Percentiles rank a stretch among this genome's conserved stretches.
Evolutionary conservation across 257 asterid genomes (phyloP).

Genomic region (Leonotis leonurus): DNA sequence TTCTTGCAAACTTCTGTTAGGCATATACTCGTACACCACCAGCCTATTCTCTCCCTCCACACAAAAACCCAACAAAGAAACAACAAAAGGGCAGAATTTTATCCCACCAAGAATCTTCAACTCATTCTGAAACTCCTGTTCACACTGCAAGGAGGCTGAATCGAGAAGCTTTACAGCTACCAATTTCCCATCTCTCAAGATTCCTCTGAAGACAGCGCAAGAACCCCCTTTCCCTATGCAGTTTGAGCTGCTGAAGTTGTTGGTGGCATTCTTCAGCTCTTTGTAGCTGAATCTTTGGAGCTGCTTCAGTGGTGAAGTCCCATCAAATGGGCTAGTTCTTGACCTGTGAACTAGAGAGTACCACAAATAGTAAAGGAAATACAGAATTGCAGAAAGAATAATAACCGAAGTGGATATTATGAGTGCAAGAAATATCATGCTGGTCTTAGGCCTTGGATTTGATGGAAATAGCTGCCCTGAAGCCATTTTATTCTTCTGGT

Average conservation of each 20-base stretch:
- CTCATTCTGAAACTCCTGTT: conserved; percentile 89
- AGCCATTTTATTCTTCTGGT: conserved; percentile 29
- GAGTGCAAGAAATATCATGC: conserved; percentile 36
- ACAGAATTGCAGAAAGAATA: conserved; percentile 57
- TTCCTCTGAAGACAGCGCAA: conserved; percentile 76
- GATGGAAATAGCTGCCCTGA: conserved; percentile 52
- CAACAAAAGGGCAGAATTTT: conserved; percentile 46
- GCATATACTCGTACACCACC: conserved; percentile 90
- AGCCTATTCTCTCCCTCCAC: conserved; percentile 53
- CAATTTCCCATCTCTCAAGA: conserved; percentile 60
- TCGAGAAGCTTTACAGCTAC: conserved; percentile 80
- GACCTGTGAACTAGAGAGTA: conserved; percentile 58
- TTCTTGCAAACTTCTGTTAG: conserved; percentile 81
- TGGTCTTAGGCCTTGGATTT: conserved; percentile 37
- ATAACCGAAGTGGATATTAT: conserved; percentile 46
- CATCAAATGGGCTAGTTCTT: conserved; percentile 78
- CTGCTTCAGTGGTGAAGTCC: conserved; percentile 45
- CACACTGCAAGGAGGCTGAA: conserved; percentile 55
- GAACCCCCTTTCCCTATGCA: conserved; percentile 95
- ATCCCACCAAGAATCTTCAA: conserved; percentile 73
- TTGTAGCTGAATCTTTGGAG: conserved; percentile 68
- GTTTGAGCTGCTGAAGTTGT: conserved; percentile 50
- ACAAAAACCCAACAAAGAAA: conserved; percentile 77
- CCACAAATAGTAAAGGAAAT: conserved; percentile 61
- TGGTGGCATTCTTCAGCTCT: conserved; percentile 71